phyloP scores from a whole-genome alignment of 495 filamentous ascomycete genomes.

The Talaromyces thailandensis region DNA sequence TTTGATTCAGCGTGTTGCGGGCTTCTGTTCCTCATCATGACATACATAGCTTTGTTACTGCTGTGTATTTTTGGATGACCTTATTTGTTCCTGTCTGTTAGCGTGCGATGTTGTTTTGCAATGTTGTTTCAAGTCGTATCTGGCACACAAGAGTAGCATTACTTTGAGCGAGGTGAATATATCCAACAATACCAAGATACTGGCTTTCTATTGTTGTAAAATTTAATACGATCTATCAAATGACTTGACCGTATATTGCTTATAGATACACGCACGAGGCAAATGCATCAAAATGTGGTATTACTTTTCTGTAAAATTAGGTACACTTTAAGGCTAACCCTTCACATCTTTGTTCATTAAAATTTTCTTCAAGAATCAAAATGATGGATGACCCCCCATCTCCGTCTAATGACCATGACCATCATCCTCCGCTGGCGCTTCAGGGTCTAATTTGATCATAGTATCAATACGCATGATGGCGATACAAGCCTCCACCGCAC shows the following conservation, averaged over 20 bases:
- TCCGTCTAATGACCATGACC: constrained; percentile 33
- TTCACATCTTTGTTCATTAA: not conserved
- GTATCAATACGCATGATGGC: constrained; percentile 99
- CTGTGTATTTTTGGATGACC: not conserved
- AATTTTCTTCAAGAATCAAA: not conserved
- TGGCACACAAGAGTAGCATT: not conserved
- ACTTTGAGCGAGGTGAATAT: not conserved
- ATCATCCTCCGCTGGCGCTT: constrained; percentile 65
- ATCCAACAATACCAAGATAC: not conserved
- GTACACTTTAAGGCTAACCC: not conserved
- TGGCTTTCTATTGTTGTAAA: no score
- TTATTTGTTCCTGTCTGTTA: constrained; percentile 9
- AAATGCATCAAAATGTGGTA: not conserved
- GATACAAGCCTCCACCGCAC: constrained; percentile 97
- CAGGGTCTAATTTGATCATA: constrained; percentile 95
- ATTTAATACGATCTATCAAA: not conserved
- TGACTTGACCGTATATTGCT: not conserved
- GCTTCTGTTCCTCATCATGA: constrained; percentile 13
- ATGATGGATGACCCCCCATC: not conserved
- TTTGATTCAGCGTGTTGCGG: constrained; percentile 7
- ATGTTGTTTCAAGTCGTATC: constrained; percentile 5
- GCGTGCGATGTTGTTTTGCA: constrained; percentile 12
- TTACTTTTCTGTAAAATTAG: constrained; percentile 2
- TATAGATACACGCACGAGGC: no score
- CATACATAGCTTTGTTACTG: constrained; percentile 11